Evolutionary conservation across 2,329 filamentous ascomycete genomes (phyloP).

Genomic region (Xylariaceae sp.): DNA sequence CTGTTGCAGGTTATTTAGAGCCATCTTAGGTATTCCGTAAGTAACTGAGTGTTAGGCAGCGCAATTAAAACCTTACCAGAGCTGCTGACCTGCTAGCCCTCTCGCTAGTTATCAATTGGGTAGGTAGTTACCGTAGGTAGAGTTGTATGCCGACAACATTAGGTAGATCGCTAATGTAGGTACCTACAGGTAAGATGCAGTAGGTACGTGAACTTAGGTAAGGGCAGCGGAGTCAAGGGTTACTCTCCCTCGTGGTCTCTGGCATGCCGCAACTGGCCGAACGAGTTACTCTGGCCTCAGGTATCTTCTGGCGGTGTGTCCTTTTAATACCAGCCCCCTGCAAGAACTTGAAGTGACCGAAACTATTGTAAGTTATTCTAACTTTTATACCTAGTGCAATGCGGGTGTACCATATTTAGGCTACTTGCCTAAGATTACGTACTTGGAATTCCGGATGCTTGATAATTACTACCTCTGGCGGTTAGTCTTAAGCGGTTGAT

Average conservation of each 20-base stretch:
- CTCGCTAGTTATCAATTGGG: too few relatives aligned
- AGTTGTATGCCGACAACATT: too few relatives aligned
- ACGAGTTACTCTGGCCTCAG: slow-evolving; percentile 21
- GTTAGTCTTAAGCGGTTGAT: too few relatives aligned
- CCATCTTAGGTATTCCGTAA: too few relatives aligned
- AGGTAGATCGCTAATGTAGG: too few relatives aligned
- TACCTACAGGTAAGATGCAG: too few relatives aligned
- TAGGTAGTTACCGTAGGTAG: too few relatives aligned
- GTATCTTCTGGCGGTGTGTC: slow-evolving; percentile 33
- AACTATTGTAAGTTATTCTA: neutral
- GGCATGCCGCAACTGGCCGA: slow-evolving; percentile 11
- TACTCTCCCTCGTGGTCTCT: slow-evolving; percentile 26
- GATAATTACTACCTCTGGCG: neutral
- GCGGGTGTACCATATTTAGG: too few relatives aligned
- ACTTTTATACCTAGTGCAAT: neutral
- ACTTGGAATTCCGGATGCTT: neutral
- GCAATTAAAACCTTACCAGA: neutral
- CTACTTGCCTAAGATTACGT: neutral
- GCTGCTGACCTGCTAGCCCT: neutral
- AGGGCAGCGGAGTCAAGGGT: slow-evolving; percentile 1
- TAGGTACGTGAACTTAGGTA: neutral
- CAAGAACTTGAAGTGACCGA: slow-evolving; percentile 6
- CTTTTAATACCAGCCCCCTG: slow-evolving; percentile 16
- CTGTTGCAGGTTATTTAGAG: too few relatives aligned
- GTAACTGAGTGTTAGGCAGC: too few relatives aligned